Evolutionary conservation across 2,329 filamentous ascomycete genomes (phyloP).

Genomic region (Cercospora citrullina): DNA sequence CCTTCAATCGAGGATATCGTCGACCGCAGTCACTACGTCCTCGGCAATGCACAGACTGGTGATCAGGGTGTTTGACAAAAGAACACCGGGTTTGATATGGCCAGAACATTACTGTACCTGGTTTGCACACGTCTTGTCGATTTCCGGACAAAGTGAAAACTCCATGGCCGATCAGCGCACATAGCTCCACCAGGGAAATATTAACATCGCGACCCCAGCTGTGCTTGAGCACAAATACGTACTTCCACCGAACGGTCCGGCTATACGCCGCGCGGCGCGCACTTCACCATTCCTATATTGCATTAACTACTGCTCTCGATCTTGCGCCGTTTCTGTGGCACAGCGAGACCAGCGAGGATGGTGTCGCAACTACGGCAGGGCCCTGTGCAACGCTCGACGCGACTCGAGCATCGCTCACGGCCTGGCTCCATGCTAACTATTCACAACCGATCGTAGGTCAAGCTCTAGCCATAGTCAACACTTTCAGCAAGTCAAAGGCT

Average conservation of each 20-base stretch:
- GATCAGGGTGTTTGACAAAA: not conserved
- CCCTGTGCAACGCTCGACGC: not conserved
- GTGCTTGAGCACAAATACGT: slow-evolving; percentile 18
- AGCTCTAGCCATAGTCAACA: not conserved
- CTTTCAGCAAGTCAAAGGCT: slow-evolving; percentile 5
- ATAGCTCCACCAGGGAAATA: slow-evolving; percentile 11
- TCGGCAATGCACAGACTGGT: not conserved
- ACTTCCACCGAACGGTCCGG: slow-evolving; percentile 12
- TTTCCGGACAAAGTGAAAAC: not conserved
- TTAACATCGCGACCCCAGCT: slow-evolving; percentile 12
- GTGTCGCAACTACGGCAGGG: slow-evolving; percentile 19
- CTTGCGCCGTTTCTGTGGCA: slow-evolving; percentile 12
- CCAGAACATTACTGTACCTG: not conserved
- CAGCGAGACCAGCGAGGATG: slow-evolving; percentile 14
- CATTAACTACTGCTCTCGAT: slow-evolving; percentile 7
- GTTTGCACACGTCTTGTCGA: not conserved
- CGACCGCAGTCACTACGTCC: not conserved
- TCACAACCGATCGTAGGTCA: slow-evolving; percentile 5
- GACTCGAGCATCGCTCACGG: not conserved
- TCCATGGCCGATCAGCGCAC: slow-evolving; percentile 1
- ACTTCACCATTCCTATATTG: slow-evolving; percentile 14
- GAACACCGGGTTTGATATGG: not conserved
- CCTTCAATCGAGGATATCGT: not conserved
- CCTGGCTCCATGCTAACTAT: slow-evolving; percentile 3
- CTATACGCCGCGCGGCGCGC: slow-evolving; percentile 14